phyloP scores from a whole-genome alignment of 2,329 filamentous ascomycete genomes.

The Colletotrichum eremochloae region DNA sequence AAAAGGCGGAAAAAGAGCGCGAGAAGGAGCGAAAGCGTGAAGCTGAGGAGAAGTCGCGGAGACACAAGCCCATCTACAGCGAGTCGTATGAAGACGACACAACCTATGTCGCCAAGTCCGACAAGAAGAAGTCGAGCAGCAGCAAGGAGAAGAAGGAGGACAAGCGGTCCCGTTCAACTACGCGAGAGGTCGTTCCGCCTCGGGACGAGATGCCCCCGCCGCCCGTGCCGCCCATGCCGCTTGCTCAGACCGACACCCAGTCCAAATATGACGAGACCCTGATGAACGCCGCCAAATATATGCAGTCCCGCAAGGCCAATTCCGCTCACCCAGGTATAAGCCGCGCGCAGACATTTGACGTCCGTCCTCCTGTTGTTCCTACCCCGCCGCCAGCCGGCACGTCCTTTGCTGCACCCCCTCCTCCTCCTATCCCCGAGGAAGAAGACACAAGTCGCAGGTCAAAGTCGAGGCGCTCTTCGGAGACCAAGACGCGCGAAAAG shows the following conservation, averaged over 20 bases:
- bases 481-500: conserved; percentile 41
- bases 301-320: conserved; percentile 35
- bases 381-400: conserved; percentile 35
- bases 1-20: conserved; percentile 49
- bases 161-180: conserved; percentile 34
- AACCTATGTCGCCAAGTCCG: conserved; percentile 45
- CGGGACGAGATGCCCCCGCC: conserved; percentile 20
- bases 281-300: conserved; percentile 39
- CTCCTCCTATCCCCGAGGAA: conserved; percentile 32
- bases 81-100: conserved; percentile 52
- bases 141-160: conserved; percentile 51
- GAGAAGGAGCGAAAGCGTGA: conserved; percentile 56
- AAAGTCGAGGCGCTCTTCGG: conserved; percentile 42
- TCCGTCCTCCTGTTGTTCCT: conserved; percentile 31
- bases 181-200: conserved; percentile 18
- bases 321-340: conserved; percentile 14
- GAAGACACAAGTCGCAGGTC: conserved; percentile 40
- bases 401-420: conserved; percentile 25
- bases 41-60: conserved; percentile 51
- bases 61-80: conserved; percentile 50
- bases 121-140: conserved; percentile 55
- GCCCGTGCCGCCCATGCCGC: conserved; percentile 19
- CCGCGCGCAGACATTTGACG: conserved; percentile 33
- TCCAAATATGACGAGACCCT: conserved; percentile 27
- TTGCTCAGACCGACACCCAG: conserved; percentile 17